Evolutionary conservation across 2,329 filamentous ascomycete species (phyloP).

Genomic region (Claviceps purpurea): DNA sequence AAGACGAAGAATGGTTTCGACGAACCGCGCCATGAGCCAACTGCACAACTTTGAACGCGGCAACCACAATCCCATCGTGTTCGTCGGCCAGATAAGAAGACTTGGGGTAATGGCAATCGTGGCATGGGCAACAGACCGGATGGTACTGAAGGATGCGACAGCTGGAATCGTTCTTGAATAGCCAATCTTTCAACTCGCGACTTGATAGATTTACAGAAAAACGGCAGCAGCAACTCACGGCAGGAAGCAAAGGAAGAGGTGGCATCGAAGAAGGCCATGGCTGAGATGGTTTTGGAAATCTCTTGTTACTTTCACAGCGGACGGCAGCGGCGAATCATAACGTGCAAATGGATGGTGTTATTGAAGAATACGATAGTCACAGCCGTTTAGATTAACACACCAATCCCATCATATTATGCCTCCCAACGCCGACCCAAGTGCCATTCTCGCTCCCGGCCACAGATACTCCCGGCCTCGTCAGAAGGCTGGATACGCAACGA

Average conservation of each 20-base stretch:
- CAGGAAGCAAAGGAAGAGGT: too few relatives aligned
- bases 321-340: background rate
- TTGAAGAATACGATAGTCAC: constrained; percentile 4
- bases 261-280: too few relatives aligned
- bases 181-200: too few relatives aligned
- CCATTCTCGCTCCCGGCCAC: constrained; percentile 1
- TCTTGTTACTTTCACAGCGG: too few relatives aligned
- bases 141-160: background rate
- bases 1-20: too few relatives aligned
- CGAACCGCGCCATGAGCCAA: too few relatives aligned
- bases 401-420: background rate
- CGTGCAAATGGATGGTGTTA: constrained; percentile 16
- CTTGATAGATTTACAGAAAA: too few relatives aligned
- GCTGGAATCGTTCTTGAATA: too few relatives aligned
- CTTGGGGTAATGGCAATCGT: background rate
- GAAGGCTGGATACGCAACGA: constrained; percentile 2
- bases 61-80: too few relatives aligned
- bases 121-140: background rate
- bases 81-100: background rate
- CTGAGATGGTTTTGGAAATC: too few relatives aligned
- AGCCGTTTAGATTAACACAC: background rate
- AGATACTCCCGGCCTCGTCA: background rate
- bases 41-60: too few relatives aligned
- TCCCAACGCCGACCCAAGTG: background rate
- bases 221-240: too few relatives aligned